Percentiles rank a stretch among this genome's conserved stretches.
These are phyloP conservation scores for Diaporthe sp. DNA, from an alignment of 2,329 filamentous ascomycete genomes.

Conservation along the genomic window DNA sequence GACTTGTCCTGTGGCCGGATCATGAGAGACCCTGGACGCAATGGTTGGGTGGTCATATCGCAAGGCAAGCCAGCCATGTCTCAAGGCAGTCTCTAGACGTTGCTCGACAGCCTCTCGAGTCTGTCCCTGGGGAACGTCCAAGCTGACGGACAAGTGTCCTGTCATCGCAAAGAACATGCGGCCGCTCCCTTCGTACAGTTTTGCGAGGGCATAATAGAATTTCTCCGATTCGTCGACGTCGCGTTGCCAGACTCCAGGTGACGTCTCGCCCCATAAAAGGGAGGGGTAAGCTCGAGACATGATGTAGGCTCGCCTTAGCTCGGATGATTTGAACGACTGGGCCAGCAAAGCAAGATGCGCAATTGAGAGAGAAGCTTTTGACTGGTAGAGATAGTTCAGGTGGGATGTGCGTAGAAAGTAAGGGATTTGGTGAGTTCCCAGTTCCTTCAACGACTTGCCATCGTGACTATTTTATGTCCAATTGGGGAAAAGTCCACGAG, in stretches of 20 bases:
- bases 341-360: neutral
- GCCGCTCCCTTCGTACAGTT: neutral
- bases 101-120: neutral
- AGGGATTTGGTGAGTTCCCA: neutral
- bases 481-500: neutral
- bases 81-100: neutral
- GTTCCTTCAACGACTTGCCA: neutral
- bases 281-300: neutral
- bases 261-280: neutral
- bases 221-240: neutral
- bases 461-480: neutral
- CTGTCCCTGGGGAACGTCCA: neutral
- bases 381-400: neutral
- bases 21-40: neutral
- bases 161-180: constrained; percentile 3
- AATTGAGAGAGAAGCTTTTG: too few species aligned
- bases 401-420: neutral
- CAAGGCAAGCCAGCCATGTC: neutral
- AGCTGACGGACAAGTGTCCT: neutral
- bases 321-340: neutral
- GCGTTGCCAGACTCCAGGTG: neutral
- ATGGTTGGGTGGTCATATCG: neutral
- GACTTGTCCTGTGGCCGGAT: neutral
- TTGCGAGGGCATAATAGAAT: neutral
- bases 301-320: neutral